Evolutionary conservation across 2,329 filamentous ascomycete genomes (phyloP), one percentile per base, ranked within the genome.

Genomic region (Beauveria bassiana): DNA sequence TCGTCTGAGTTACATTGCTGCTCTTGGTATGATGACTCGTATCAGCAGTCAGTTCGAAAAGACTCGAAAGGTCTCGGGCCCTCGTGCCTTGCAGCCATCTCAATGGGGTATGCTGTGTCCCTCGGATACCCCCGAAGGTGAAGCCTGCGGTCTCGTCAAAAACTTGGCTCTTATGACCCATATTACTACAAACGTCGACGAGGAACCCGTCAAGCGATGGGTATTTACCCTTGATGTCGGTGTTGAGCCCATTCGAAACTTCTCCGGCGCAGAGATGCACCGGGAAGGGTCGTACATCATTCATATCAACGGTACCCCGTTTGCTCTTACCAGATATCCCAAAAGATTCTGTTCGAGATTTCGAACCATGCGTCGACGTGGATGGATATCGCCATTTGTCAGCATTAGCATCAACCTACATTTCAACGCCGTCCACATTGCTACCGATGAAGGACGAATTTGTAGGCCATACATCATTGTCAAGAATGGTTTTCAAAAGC

Each of bases 1-100:
- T 75, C 86, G 95, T 65, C 80, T 99, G 61, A 98, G 93, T 74
- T 99, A 98, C 71, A 97, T 99, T 73, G 90, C 89, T 65, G 95
- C 95, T 31, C 84, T 99, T 31, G 96, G 96, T 65, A 99, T 99
- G 96, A 99, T 99, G 95, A 99, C 95, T 16, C 85, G 95, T 74
- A 98, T 99, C 70, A 95, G 89, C 73, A 96, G 90, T 82, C 95
- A 99, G 77, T 99, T 99, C 70, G 95, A 99, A 73, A 99, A 99
- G 81, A 98, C 95, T 2, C 81, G 95, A 68, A 99, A 99, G 75
- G 93, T 99, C 64, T 93, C 88, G 71, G 96, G 96, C 66, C 95
- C 96, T 69, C 88, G 95, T 83, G 95, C 96, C 20, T 81, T 99
- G 54, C 95, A 99, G 71, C 93, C 95, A 7, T 99, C 95, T 1